Conservation (phyloP, 1,139 yeast genomes). For the Yamadazyma sp. region DNA sequence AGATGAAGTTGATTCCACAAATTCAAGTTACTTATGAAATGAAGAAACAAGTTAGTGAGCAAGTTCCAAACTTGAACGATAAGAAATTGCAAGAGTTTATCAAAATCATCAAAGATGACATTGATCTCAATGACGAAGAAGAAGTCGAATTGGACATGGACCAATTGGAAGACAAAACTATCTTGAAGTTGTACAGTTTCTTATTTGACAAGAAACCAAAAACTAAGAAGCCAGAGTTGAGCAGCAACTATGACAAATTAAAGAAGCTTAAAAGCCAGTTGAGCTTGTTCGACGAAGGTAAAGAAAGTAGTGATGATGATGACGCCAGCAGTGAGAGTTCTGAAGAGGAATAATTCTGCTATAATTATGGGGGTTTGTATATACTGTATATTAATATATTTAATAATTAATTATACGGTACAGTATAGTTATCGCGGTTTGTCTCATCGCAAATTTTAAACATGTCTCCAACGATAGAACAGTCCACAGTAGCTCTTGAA, state of each 20-base stretch:
- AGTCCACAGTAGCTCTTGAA: background rate
- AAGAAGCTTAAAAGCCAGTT: slow-evolving; percentile 82
- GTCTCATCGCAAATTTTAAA: slow-evolving; percentile 1
- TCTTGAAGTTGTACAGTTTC: slow-evolving; percentile 78
- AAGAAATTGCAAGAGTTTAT: slow-evolving; percentile 82
- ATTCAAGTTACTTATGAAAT: slow-evolving; percentile 79
- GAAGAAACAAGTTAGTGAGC: slow-evolving; percentile 92
- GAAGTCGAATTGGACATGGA: slow-evolving; percentile 94
- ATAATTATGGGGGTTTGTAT: slow-evolving; percentile 1
- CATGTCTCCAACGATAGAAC: background rate
- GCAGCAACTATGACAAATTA: slow-evolving; percentile 72
- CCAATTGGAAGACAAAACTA: slow-evolving; percentile 81
- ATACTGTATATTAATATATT: slow-evolving; percentile 4
- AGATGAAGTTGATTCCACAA: slow-evolving; percentile 16
- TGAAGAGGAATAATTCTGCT: slow-evolving; percentile 53
- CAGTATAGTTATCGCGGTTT: too few species aligned
- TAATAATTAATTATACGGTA: background rate
- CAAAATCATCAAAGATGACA: slow-evolving; percentile 80
- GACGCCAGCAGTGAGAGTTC: slow-evolving; percentile 58
- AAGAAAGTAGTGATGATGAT: slow-evolving; percentile 44
- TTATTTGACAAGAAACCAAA: slow-evolving; percentile 62
- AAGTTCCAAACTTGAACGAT: slow-evolving; percentile 75
- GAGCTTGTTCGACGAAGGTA: slow-evolving; percentile 66
- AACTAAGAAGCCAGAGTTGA: slow-evolving; percentile 47
- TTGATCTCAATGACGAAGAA: slow-evolving; percentile 77